phyloP scores from a whole-genome alignment of 805 yeast species.

The Pichia gijzeniarum region DNA sequence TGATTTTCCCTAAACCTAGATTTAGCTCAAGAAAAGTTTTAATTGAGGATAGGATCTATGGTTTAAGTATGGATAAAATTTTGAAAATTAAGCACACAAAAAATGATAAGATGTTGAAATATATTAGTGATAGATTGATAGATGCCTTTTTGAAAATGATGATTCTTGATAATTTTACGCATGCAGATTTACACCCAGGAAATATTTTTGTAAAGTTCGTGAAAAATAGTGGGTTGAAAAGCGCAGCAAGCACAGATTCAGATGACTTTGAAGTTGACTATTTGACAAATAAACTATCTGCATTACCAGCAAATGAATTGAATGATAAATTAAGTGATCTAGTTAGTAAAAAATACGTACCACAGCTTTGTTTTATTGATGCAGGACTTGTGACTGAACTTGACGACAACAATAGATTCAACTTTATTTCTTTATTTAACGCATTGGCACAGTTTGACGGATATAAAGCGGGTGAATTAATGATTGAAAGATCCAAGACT shows the following conservation, averaged over 20 bases:
- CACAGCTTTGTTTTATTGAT: constrained; percentile 87
- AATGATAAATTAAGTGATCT: constrained; percentile 43
- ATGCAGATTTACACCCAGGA: constrained; percentile 96
- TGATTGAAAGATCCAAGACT: constrained; percentile 91
- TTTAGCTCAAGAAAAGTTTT: constrained; percentile 64
- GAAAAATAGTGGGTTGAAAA: constrained; percentile 23
- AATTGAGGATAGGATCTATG: constrained; percentile 81
- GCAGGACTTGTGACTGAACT: constrained; percentile 92
- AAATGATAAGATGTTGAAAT: constrained; percentile 47
- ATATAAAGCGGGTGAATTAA: constrained; percentile 85
- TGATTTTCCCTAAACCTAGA: constrained; percentile 78
- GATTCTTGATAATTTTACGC: constrained; percentile 87
- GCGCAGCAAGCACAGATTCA: constrained; percentile 32
- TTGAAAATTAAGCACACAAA: constrained; percentile 45
- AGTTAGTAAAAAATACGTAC: constrained; percentile 52
- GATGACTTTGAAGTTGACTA: constrained; percentile 42
- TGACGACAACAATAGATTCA: constrained; percentile 66
- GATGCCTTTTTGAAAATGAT: constrained; percentile 93
- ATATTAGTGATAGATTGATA: constrained; percentile 71
- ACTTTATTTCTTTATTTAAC: constrained; percentile 83
- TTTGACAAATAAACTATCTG: constrained; percentile 36
- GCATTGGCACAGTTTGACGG: constrained; percentile 92
- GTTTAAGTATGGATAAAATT: constrained; percentile 72
- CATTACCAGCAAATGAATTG: constrained; percentile 26
- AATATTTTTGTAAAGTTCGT: constrained; percentile 60